These are phyloP conservation scores for Eucalyptus pauciflora DNA, from an alignment of 345 rosid genomes.

Conservation along the genomic window DNA sequence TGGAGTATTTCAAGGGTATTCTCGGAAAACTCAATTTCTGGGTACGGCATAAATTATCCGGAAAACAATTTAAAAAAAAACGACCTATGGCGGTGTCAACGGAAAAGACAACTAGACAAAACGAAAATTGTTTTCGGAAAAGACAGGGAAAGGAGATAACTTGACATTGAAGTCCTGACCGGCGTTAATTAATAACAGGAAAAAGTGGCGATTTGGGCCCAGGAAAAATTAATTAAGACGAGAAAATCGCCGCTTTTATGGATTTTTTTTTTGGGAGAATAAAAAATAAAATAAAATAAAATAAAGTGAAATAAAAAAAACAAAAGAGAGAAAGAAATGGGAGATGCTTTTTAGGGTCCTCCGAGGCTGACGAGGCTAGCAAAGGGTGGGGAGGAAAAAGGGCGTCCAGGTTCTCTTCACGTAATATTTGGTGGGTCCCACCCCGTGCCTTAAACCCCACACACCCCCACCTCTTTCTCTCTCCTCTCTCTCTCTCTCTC, in stretches of 20 bases:
- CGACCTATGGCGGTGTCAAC: not conserved
- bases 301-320: not conserved
- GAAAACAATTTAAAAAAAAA: no score
- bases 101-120: not conserved
- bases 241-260: not conserved
- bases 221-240: not conserved
- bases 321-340: not conserved
- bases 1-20: not conserved
- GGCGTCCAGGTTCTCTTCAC: constrained; percentile 43
- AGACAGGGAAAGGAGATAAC: not conserved
- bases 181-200: not conserved
- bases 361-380: not conserved
- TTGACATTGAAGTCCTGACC: not conserved
- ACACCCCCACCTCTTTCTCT: not conserved
- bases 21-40: no score
- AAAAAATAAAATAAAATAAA: not conserved
- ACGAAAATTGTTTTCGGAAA: not conserved
- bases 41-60: not conserved
- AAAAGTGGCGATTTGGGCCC: not conserved
- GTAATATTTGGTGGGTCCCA: not conserved
- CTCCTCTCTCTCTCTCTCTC: not conserved
- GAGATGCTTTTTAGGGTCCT: not conserved
- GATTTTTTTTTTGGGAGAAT: not conserved
- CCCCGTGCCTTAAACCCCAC: not conserved
- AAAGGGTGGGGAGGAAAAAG: not conserved